Evolutionary conservation across 2,329 filamentous ascomycete genomes (phyloP).

Genomic region (Penicillium freii): DNA sequence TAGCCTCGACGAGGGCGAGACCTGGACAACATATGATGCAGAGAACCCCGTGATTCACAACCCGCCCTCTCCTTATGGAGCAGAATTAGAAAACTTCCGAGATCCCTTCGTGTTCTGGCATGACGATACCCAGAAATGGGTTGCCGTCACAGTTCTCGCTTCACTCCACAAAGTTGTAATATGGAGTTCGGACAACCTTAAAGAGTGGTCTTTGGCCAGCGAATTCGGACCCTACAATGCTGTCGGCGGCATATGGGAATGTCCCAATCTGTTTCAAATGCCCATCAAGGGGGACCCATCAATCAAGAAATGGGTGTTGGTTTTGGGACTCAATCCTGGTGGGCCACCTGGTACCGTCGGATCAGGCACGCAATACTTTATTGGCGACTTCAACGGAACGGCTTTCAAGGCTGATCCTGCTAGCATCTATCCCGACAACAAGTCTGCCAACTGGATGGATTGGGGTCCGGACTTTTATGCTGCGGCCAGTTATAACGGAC

Average conservation of each 20-base stretch:
- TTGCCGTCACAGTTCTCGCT: conserved; percentile 17
- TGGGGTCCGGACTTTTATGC: conserved; percentile 34
- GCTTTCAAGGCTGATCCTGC: conserved; percentile 24
- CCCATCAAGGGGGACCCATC: conserved; percentile 17
- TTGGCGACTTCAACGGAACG: conserved; percentile 29
- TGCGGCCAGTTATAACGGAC: conserved; percentile 23
- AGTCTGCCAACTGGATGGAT: conserved; percentile 30
- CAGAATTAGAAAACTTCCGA: conserved; percentile 44
- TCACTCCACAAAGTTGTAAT: conserved; percentile 24
- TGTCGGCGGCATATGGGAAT: conserved; percentile 33
- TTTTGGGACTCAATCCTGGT: conserved; percentile 30
- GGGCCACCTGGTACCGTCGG: conserved; percentile 30
- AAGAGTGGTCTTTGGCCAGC: conserved; percentile 26
- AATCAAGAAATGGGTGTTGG: conserved; percentile 27
- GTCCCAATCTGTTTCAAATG: conserved; percentile 28
- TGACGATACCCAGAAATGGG: conserved; percentile 21
- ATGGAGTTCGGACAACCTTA: conserved; percentile 28
- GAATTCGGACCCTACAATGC: conserved; percentile 29
- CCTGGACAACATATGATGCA: conserved; percentile 56
- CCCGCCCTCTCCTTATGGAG: conserved; percentile 49
- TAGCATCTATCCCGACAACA: conserved; percentile 14
- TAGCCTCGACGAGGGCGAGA: conserved; percentile 60
- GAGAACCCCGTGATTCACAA: conserved; percentile 60
- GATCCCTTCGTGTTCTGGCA: conserved; percentile 59
- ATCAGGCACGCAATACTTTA: conserved; percentile 32